Evolutionary conservation across 495 filamentous ascomycete genomes (phyloP), one percentile per base, ranked within the genome.

Genomic region (Cairneyella variabilis): DNA sequence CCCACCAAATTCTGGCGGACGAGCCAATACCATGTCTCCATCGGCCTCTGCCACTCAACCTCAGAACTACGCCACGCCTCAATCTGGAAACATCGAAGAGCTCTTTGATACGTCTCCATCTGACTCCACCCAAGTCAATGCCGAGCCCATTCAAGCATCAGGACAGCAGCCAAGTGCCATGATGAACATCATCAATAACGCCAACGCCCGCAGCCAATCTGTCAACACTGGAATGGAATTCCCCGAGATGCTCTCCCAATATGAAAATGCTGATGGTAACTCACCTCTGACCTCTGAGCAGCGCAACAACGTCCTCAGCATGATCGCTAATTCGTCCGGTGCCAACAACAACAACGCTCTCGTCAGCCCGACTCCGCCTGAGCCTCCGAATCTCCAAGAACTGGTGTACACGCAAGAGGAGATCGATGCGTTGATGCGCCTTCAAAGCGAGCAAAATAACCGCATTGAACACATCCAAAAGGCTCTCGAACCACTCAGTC

Each of bases 101-200:
- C 46, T 69, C 20, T 63, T 66, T 20, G 68, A 71, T 37, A 56
- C 50, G 44, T 57, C 43, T 53, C 60, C 39, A 14, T 3, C 54
- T 12, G 59, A 62, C 1, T 22, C 43, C 0, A 23, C 52, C 2
- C 39, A 38, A n/a, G 30, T 60, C 22, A 58, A 59, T 22, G 39
- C 25, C 3, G 54, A 64, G 42, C 36, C 43, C 7, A 34, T 41
- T 18, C 25, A 36, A 34, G 17, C 43, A 9, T 74, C 82, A 18
- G 79, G 83, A 51, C 79, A 84, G 30, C 51, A 54, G 27, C 53
- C 45, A 34, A 18, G 26, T 25, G 16, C 16, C 12, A 95, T 96
- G 72, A 88, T 96, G 82, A 89, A 85, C 57, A 79, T 92, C 47
- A 91, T 95, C 61, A 84, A 91, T 44, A 85, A 85, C 58, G 79